Conservation (phyloP, 179 eudicot species). For the Drosera spatulata region DNA sequence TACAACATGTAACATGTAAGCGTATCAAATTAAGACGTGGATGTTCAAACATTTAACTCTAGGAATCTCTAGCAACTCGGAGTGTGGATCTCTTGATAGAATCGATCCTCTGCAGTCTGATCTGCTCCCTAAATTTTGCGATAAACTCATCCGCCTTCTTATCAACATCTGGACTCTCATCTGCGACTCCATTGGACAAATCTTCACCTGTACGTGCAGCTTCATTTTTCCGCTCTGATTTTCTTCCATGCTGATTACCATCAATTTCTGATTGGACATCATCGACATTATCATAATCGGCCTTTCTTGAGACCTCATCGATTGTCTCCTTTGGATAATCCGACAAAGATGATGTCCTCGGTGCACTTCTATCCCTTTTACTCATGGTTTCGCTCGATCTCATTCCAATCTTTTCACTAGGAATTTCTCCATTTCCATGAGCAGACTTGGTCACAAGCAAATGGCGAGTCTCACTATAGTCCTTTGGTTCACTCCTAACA, state of each 20-base stretch:
- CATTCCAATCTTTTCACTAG: constrained; percentile 5
- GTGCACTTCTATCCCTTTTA: constrained; percentile 5
- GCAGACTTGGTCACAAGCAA: too few relatives aligned
- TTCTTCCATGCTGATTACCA: constrained; percentile 6
- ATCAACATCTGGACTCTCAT: constrained; percentile 36
- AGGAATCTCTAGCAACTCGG: constrained; percentile 19
- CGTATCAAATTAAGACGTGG: not conserved
- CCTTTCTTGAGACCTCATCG: constrained; percentile 20
- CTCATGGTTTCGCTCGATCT: not conserved
- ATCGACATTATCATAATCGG: constrained; percentile 36
- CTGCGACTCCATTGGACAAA: constrained; percentile 11
- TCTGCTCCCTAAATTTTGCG: constrained; percentile 72
- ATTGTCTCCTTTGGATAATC: constrained; percentile 24
- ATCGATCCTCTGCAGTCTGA: constrained; percentile 54
- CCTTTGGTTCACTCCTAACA: constrained; percentile 22
- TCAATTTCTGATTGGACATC: constrained; percentile 22
- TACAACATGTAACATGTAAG: not conserved
- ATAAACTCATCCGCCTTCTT: constrained; percentile 14
- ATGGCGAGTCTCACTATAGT: not conserved
- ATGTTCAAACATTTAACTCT: not conserved
- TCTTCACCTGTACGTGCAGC: constrained; percentile 8
- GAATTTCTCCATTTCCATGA: not conserved
- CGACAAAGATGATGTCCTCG: constrained; percentile 9
- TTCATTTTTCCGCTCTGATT: constrained; percentile 23
- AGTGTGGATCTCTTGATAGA: constrained; percentile 36